Evolutionary conservation across 768 basidiomycete species (phyloP), one percentile per base, ranked within the genome.

Genomic region (Gyrodon lividus): DNA sequence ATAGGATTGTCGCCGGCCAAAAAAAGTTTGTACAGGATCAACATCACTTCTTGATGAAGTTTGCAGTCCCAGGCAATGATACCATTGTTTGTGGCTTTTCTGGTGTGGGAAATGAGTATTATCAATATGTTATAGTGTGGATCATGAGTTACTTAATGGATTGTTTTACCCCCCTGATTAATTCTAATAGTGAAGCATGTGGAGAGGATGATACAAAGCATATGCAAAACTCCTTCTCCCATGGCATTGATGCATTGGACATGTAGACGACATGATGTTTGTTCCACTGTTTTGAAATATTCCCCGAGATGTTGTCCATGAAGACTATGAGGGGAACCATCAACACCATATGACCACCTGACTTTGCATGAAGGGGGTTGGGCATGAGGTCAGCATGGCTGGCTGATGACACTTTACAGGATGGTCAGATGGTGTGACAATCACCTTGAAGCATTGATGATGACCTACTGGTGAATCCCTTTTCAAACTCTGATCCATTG

Each of bases 231-330:
- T 68, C 67, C 39, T 72, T 65, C 30, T 74, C 66, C n/a, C 0
- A 73, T 1, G 68, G 71, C 0, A 74, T 43, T 16, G 39, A 50
- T 0, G 49, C 65, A 51, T 72, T 70, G 0, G 65, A 68, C 50
- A 71, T 58, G 31, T 73, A 74, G 0, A 60, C 41, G 0, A 62
- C 55, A 19, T 64, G 59, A 33, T 72, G 69, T 33, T 67, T 66
- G 28, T 73, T 69, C 64, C 68, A 74, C 30, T 72, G 70, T 43
- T 70, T 72, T 7, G 59, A 67, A 2, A 50, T 50, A 35, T 72
- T 71, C 1, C 65, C 71, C 0, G 65, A 73, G 2, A 72, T 63
- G 49, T 73, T 67, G 35, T 72, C 71, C 30, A 68, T 59, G 47
- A 69, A 69, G 0, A 69, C 42, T 5, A 69, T 63, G 4, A 66